Evolutionary conservation across 2,329 filamentous ascomycete species (phyloP).

Genomic region (Verticillium nubilum): DNA sequence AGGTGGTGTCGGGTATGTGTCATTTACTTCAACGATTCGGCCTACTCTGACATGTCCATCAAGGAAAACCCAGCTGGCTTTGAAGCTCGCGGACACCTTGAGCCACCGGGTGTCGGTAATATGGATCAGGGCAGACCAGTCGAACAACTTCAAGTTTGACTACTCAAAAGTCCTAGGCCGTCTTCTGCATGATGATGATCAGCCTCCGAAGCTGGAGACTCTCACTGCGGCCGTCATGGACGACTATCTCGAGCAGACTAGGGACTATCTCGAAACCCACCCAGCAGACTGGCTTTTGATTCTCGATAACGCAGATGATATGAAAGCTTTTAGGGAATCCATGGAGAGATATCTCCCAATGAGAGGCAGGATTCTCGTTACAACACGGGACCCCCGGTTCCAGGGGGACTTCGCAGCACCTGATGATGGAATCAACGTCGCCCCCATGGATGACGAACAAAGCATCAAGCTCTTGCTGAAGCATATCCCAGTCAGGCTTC

Average conservation of each 20-base stretch:
- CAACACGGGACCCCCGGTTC: slow-evolving; percentile 19
- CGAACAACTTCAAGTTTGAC: background rate
- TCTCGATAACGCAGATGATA: slow-evolving; percentile 32
- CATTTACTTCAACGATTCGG: background rate
- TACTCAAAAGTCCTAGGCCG: background rate
- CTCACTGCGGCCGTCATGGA: background rate
- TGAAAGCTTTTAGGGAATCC: slow-evolving; percentile 5
- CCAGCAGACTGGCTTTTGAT: slow-evolving; percentile 27
- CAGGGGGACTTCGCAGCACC: slow-evolving; percentile 21
- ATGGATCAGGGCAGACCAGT: background rate
- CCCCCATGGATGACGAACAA: slow-evolving; percentile 20
- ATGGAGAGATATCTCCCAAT: slow-evolving; percentile 21
- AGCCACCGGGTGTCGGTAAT: background rate
- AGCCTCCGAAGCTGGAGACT: background rate
- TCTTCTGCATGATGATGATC: background rate
- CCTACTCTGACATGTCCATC: background rate
- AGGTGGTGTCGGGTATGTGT: background rate
- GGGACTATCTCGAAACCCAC: background rate
- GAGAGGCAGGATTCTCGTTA: slow-evolving; percentile 26
- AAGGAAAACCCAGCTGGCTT: background rate
- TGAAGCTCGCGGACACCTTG: background rate
- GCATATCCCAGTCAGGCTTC: background rate
- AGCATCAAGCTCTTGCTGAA: slow-evolving; percentile 11
- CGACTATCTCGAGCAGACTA: background rate
- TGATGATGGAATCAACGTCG: slow-evolving; percentile 17